A percentile compares a stretch with the other conserved stretches of the same genome.
Conservation (phyloP, 2,329 filamentous ascomycete species). For the Epichloe bromicola region DNA sequence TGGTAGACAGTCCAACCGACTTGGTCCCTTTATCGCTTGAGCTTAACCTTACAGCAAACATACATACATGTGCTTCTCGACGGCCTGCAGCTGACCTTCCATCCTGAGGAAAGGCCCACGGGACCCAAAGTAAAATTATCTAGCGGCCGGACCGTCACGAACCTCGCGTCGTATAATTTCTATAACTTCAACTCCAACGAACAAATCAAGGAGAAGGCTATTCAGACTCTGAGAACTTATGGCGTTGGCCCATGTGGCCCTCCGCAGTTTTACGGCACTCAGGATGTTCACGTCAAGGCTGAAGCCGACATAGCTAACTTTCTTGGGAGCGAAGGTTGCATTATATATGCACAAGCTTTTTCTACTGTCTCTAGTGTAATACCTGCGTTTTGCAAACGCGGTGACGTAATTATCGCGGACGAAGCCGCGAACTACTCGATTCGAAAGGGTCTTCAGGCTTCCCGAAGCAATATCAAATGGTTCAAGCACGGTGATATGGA, state of each 20-base stretch:
- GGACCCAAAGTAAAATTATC: conserved; percentile 81
- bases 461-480: conserved; percentile 81
- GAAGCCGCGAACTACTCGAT: conserved; percentile 88
- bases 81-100: neutral
- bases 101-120: conserved; percentile 50
- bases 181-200: conserved; percentile 96
- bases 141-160: conserved; percentile 81
- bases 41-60: neutral
- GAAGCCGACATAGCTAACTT: conserved; percentile 88
- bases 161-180: conserved; percentile 91
- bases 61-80: neutral
- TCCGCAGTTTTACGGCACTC: conserved; percentile 94
- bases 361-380: conserved; percentile 96
- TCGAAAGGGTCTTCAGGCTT: conserved; percentile 87
- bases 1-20: neutral
- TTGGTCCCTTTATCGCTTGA: neutral
- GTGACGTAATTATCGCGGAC: conserved; percentile 94
- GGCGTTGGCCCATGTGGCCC: conserved; percentile 94
- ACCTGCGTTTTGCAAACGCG: conserved; percentile 90
- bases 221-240: conserved; percentile 86
- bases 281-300: conserved; percentile 95
- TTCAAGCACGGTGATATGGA: conserved; percentile 95
- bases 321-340: conserved; percentile 75
- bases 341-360: conserved; percentile 92
- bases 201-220: conserved; percentile 84